These are phyloP conservation scores for Vaccinium corymbosum DNA, from an alignment of 148 eudicot genomes.

Conservation along the genomic window DNA sequence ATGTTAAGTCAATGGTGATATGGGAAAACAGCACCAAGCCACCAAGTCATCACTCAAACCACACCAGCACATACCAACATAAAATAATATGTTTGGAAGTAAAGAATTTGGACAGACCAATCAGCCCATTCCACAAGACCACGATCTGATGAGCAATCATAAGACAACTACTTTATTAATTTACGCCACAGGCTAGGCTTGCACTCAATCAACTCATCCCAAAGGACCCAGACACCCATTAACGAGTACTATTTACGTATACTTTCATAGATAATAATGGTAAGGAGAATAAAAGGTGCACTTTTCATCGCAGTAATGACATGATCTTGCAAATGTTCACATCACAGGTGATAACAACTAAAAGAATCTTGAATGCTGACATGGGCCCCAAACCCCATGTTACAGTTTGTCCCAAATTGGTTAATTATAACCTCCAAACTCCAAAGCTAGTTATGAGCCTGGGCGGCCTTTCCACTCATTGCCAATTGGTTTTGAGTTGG, in stretches of 20 bases:
- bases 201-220: too few relatives aligned
- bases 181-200: too few relatives aligned
- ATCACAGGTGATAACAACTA: not conserved
- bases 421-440: too few relatives aligned
- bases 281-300: too few relatives aligned
- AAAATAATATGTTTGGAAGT: not conserved
- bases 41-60: not conserved
- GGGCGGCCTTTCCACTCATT: too few relatives aligned
- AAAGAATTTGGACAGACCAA: not conserved
- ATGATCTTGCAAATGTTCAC: not conserved
- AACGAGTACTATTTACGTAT: not conserved
- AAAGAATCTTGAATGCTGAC: not conserved
- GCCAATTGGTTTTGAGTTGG: too few relatives aligned
- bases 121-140: not conserved
- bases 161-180: too few relatives aligned
- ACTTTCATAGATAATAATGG: not conserved
- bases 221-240: too few relatives aligned
- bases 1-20: not conserved
- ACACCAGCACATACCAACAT: not conserved
- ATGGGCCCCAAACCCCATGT: not conserved
- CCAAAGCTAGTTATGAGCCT: too few relatives aligned
- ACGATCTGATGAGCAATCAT: not conserved
- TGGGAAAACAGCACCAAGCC: not conserved
- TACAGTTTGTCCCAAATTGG: too few relatives aligned
- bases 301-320: too few relatives aligned